Evolutionary conservation across 225 moss, liverwort and hornwort species (phyloP), one percentile per base, ranked within the genome.

Genomic region (Takakia lepidozioides): DNA sequence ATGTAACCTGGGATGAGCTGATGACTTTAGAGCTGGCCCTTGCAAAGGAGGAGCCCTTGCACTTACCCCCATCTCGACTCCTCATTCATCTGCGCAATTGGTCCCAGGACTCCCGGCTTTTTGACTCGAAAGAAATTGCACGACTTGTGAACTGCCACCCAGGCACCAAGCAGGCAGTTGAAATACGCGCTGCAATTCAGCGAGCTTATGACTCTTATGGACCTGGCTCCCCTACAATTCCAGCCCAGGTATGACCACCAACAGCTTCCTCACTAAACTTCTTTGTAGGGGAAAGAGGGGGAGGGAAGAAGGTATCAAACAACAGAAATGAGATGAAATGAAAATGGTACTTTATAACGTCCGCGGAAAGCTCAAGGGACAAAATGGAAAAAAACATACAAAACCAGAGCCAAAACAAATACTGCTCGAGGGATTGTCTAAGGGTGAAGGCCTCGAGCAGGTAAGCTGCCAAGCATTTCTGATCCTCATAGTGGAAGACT

Each of bases 71-170:
- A 19, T 84, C 88, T 37, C 89, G 90, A 52, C 90, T 95, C 50
- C 80, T 90, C 49, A 80, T 95, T 48, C 80, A 80, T 63, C 74
- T 80, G 8, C 84, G 86, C 35, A 74, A 65, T 49, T 75, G 74
- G 82, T 74, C 77, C 17, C 77, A 77, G 39, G 88, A 88, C 19
- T 53, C 83, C 25, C 78, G 88, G 45, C 74, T 80, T 29, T 95
- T 95, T 61, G 93, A 95, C 55, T 79, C 72, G 58, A 90, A 80
- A 66, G 89, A 95, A 60, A 78, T 79, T 48, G 68, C 66, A 1
- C 76, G 82, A 18, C 72, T 95, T 30, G 77, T 90, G 21, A 95
- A 90, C 64, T 95, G 95, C 58, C 95, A 95, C 52, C 77, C 87
- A 58, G 77, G 87, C 49, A 89, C 82, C 16, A 87, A 87, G 39